phyloP scores from a whole-genome alignment of 306 rosid species.

The Oemleria cerasiformis region DNA sequence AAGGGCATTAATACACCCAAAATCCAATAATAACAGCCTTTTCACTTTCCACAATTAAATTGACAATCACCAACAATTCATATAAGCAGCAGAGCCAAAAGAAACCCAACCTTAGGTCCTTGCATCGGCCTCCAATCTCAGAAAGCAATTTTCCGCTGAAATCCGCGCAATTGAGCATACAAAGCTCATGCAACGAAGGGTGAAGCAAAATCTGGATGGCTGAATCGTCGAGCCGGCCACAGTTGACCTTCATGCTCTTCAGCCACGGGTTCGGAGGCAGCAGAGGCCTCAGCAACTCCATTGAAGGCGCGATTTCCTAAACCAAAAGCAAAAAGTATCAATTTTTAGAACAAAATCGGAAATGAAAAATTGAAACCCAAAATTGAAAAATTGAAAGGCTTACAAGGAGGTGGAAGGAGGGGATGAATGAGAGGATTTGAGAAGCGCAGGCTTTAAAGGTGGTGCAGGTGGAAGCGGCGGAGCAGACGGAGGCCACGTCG shows the following conservation, averaged over 20 bases:
- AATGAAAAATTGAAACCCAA: background rate
- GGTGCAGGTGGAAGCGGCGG: slow-evolving; percentile 68
- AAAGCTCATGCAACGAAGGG: slow-evolving; percentile 71
- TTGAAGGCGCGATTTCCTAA: slow-evolving; percentile 70
- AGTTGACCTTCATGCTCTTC: slow-evolving; percentile 62
- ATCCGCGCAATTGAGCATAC: slow-evolving; percentile 69
- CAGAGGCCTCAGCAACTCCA: slow-evolving; percentile 60
- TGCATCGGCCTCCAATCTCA: slow-evolving; percentile 75
- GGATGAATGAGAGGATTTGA: slow-evolving; percentile 67
- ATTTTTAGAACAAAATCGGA: background rate
- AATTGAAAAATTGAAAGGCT: slow-evolving; percentile 4
- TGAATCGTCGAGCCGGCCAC: slow-evolving; percentile 74
- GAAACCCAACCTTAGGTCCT: slow-evolving; percentile 52
- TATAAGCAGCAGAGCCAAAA: background rate
- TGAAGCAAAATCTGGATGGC: slow-evolving; percentile 52
- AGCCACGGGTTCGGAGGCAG: slow-evolving; percentile 66
- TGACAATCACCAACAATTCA: background rate
- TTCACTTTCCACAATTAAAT: slow-evolving; percentile 7
- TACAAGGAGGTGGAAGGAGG: slow-evolving; percentile 75
- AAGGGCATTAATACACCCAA: slow-evolving; percentile 33
- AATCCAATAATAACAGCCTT: slow-evolving; percentile 28
- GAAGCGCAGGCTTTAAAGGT: slow-evolving; percentile 51
- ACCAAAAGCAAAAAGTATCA: background rate
- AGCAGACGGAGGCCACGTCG: slow-evolving; percentile 77
- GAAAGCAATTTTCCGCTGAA: slow-evolving; percentile 83